Evolutionary conservation across 257 asterid genomes (phyloP).

Genomic region (Sherardia arvensis): DNA sequence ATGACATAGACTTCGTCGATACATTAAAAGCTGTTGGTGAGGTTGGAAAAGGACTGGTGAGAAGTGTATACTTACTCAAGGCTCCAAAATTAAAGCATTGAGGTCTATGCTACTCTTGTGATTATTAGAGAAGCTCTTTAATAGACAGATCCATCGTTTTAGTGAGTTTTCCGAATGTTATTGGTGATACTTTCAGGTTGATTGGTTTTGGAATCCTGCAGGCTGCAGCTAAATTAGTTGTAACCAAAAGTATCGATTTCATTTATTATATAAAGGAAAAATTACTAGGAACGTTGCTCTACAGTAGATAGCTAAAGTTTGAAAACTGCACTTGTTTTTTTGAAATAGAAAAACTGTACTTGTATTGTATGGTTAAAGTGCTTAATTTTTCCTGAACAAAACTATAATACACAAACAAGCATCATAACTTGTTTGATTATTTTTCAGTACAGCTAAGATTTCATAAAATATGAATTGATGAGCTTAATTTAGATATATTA

Average conservation of each 20-base stretch:
- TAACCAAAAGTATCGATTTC: neutral
- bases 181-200: neutral
- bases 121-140: neutral
- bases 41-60: conserved; percentile 81
- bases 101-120: neutral
- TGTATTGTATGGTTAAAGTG: neutral
- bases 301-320: neutral
- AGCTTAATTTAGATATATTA: too few species aligned
- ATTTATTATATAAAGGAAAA: neutral
- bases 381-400: neutral
- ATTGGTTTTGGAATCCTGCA: neutral
- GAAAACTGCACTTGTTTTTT: too few species aligned
- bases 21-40: conserved; percentile 56
- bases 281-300: neutral
- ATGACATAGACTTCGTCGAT: conserved; percentile 28
- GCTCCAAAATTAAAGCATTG: conserved; percentile 37
- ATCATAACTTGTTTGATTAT: too few species aligned
- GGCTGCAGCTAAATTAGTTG: neutral
- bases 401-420: too few species aligned
- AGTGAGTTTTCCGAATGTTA: neutral
- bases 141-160: neutral
- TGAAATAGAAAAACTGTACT: too few species aligned
- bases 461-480: too few species aligned
- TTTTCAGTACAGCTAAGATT: too few species aligned
- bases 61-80: conserved; percentile 62